A percentile compares a stretch with the other conserved stretches of the same genome.
phyloP scores from a whole-genome alignment of 2,329 filamentous ascomycete species.

The Calonectria honghensis region DNA sequence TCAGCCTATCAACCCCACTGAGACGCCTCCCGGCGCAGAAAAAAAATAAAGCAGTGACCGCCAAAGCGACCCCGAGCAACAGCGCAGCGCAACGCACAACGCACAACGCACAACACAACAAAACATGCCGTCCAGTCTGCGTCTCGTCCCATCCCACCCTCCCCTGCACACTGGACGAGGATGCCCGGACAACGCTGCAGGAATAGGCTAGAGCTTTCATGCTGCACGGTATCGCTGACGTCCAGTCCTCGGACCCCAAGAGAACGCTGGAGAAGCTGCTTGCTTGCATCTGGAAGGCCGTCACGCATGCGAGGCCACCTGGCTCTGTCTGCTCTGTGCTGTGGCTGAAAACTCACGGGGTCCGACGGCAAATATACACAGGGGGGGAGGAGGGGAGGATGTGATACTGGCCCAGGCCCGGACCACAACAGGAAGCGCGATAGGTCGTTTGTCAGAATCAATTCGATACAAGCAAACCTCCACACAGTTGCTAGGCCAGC shows the following conservation, averaged over 20 bases:
- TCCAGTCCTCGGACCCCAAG: neutral
- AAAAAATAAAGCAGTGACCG: slow-evolving; percentile 15
- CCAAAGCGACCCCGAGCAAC: slow-evolving; percentile 29
- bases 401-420: neutral
- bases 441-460: neutral
- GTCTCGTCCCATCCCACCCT: slow-evolving; percentile 7
- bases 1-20: slow-evolving; percentile 14
- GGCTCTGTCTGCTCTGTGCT: neutral
- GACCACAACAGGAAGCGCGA: slow-evolving; percentile 2
- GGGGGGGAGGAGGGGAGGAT: neutral
- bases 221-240: neutral
- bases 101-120: slow-evolving; percentile 5
- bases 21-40: neutral
- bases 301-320: neutral
- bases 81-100: slow-evolving; percentile 10
- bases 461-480: slow-evolving; percentile 1
- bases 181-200: slow-evolving; percentile 5
- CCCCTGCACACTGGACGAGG: neutral
- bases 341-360: neutral
- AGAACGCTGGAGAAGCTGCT: neutral
- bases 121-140: slow-evolving; percentile 12
- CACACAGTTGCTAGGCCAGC: slow-evolving; percentile 1
- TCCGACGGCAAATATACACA: neutral
- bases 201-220: neutral
- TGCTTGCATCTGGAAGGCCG: neutral